Evolutionary conservation across 2,329 filamentous ascomycete genomes (phyloP), one percentile per base, ranked within the genome.

Genomic region (Macrophomina phaseolina): DNA sequence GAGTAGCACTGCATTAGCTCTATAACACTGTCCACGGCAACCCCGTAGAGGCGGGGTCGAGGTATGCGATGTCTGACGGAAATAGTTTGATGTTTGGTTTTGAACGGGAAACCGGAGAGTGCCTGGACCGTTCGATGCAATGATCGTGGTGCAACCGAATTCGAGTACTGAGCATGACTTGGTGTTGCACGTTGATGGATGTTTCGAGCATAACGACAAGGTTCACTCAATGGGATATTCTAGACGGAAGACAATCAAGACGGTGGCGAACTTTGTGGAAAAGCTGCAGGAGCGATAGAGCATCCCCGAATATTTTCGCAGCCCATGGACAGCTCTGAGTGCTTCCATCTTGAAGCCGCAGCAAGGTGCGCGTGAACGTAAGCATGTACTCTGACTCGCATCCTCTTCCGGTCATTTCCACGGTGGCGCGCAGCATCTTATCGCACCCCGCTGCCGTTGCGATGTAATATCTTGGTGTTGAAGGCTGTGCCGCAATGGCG

Each of bases 391-490:
- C 58, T 49, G 58, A 49, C 58, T 62, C 58, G 58, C 32, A 12
- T 1, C 7, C 14, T 34, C 8, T 61, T n/a, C 42, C 18, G 40
- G 36, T n/a, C 32, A 16, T 16, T 62, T 62, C 58, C 45, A 48
- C 16, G n/a, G n/a, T 30, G 14, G 18, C 12, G 16, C 58, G 12
- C 45, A 30, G 58, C 32, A 49, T 30, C 28, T 48, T 62, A 11
- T 49, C 32, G 8, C 12, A 28, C 45, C 38, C n/a, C 30, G 12
- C 42, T 38, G 9, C 9, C 42, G 34, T 61, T 40, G 56, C 34
- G 56, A 61, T 61, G 56, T 11, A 32, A 61, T 34, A 28, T 38
- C 6, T 38, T 49, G 58, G 42, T 62, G 58, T 62, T 49, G 58
- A 62, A 48, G 42, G 30, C 58, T 62, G 42, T 62, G 45, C 18